These are phyloP conservation scores for Chlorella vulgaris DNA, from an alignment of 139 green algal species.

Conservation along the genomic window DNA sequence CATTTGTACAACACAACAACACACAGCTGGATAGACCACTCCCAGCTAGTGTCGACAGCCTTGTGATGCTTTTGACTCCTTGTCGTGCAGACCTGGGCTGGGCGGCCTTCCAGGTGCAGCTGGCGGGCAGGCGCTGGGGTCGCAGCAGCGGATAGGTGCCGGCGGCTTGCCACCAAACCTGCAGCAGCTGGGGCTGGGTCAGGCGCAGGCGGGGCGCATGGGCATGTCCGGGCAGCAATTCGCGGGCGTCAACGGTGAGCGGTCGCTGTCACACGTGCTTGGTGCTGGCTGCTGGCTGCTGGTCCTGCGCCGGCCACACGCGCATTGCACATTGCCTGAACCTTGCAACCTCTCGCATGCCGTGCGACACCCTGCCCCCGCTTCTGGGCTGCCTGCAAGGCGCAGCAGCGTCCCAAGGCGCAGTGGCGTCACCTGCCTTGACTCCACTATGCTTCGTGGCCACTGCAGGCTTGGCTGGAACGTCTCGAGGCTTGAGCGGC, in stretches of 20 bases:
- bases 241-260: conserved; percentile 18
- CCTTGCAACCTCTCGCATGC: no score
- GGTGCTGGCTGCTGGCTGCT: no score
- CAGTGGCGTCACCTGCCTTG: no score
- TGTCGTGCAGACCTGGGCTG: conserved; percentile 33
- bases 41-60: no score
- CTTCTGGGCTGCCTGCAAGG: no score
- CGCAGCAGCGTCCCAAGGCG: no score
- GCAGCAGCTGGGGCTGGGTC: conserved; percentile 26
- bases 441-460: background rate
- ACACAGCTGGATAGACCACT: no score
- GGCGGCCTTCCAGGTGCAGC: conserved; percentile 15
- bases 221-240: conserved; percentile 24
- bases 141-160: conserved; percentile 35
- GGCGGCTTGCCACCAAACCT: conserved; percentile 5
- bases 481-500: background rate
- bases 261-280: no score
- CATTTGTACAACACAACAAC: no score
- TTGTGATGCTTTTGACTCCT: background rate
- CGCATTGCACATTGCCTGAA: no score
- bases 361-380: background rate
- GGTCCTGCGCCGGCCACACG: no score
- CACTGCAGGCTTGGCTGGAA: background rate
- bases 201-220: conserved; percentile 8
- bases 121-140: conserved; percentile 8